phyloP scores from a whole-genome alignment of 805 yeast species.

The Candida vartiovaarae region DNA sequence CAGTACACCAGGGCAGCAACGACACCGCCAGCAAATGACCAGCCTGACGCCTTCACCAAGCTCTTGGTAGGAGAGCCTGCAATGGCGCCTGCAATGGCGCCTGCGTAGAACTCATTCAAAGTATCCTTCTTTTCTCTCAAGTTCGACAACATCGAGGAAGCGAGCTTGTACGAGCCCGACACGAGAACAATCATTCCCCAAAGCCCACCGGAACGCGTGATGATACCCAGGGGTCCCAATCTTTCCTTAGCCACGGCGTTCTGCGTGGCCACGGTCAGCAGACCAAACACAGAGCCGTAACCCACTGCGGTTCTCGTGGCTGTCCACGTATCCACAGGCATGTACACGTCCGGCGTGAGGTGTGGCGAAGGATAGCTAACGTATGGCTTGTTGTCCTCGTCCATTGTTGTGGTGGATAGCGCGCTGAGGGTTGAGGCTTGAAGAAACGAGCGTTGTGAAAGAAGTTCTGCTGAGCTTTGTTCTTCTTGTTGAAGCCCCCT shows the following conservation, averaged over 20 bases:
- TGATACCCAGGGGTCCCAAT: conserved; percentile 30
- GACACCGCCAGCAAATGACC: conserved; percentile 36
- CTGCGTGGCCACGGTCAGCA: conserved; percentile 41
- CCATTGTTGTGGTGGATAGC: background rate
- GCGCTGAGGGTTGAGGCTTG: conserved; percentile 10
- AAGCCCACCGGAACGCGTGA: conserved; percentile 22
- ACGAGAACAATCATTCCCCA: conserved; percentile 40
- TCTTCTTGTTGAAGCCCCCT: too few species aligned
- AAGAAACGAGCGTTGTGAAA: too few species aligned
- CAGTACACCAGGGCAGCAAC: conserved; percentile 41
- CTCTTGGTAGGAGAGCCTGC: conserved; percentile 29
- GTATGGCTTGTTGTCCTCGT: background rate
- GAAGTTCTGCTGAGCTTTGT: too few species aligned
- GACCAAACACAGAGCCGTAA: conserved; percentile 39
- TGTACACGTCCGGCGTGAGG: conserved; percentile 34
- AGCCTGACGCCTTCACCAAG: conserved; percentile 37
- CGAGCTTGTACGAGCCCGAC: conserved; percentile 40
- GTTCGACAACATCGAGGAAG: conserved; percentile 43
- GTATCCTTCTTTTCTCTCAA: conserved; percentile 58
- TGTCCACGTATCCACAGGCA: conserved; percentile 49
- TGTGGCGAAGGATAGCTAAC: conserved; percentile 18
- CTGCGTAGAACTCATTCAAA: conserved; percentile 46
- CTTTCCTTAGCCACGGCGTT: conserved; percentile 36
- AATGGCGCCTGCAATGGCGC: conserved; percentile 38
- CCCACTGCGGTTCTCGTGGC: conserved; percentile 41